phyloP scores from a whole-genome alignment of 129 eudicot species.

The sunflower (Helianthus annuus) region DNA sequence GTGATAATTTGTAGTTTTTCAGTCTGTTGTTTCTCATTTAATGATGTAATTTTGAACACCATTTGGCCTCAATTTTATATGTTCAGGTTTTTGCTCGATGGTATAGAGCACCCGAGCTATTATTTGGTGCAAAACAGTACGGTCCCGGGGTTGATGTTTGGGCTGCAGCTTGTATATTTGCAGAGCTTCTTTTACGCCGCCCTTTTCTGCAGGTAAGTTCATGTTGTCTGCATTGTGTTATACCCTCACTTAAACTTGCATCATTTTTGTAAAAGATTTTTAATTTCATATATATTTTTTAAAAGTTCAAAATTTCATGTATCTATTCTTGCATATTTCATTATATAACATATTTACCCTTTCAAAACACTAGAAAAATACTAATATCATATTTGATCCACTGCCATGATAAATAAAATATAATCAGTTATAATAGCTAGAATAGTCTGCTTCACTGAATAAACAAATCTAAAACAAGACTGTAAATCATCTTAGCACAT shows the following conservation, averaged over 20 bases:
- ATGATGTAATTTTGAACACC: not conserved
- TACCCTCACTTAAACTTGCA: conserved; percentile 9
- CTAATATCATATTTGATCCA: not conserved
- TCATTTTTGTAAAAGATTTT: not conserved
- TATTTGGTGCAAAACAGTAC: conserved; percentile 95
- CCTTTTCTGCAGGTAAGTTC: conserved; percentile 84
- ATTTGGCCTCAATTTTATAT: not conserved
- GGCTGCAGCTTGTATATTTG: conserved; percentile 99
- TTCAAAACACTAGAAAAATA: not conserved
- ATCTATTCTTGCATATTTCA: not conserved
- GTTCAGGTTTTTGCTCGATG: conserved; percentile 94
- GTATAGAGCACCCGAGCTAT: conserved; percentile 97
- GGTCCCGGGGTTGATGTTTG: conserved; percentile 99
- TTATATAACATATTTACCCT: not conserved
- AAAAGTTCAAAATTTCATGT: not conserved
- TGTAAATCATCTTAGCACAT: not conserved
- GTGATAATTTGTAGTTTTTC: no score
- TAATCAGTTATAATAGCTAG: not conserved
- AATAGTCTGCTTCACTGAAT: not conserved
- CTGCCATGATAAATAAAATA: not conserved
- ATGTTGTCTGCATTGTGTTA: not conserved
- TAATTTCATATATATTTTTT: not conserved
- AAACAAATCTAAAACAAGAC: not conserved
- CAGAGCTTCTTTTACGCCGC: conserved; percentile 86
- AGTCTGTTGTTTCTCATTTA: not conserved